Percentiles rank a stretch among this genome's conserved stretches.
These are phyloP conservation scores for Coemansia reversa DNA, from an alignment of 192 early-diverging fungal genomes.

Conservation along the genomic window DNA sequence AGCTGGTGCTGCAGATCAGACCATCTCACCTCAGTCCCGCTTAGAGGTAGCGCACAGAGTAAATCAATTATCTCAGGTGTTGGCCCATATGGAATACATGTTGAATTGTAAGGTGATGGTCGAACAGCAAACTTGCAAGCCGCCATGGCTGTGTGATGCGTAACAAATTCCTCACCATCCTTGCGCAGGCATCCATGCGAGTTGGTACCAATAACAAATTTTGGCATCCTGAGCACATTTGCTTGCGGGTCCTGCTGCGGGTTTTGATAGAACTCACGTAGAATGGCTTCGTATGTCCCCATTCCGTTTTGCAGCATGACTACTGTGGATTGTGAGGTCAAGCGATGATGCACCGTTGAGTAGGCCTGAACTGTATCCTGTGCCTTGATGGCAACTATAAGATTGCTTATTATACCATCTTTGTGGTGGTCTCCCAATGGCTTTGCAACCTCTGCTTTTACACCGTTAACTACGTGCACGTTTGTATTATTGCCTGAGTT, in stretches of 20 bases:
- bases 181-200: constrained; percentile 58
- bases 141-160: constrained; percentile 61
- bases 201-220: constrained; percentile 56
- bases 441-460: constrained; percentile 41
- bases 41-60: constrained; percentile 27
- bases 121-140: constrained; percentile 52
- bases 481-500: constrained; percentile 15
- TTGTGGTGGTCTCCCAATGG: constrained; percentile 16
- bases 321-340: constrained; percentile 55
- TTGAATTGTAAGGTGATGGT: constrained; percentile 10
- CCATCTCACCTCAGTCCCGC: constrained; percentile 40
- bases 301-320: constrained; percentile 70
- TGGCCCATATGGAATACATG: constrained; percentile 10
- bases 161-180: constrained; percentile 48
- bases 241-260: constrained; percentile 7
- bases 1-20: constrained; percentile 51
- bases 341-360: constrained; percentile 49
- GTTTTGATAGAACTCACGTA: constrained; percentile 21
- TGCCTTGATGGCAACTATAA: constrained; percentile 67
- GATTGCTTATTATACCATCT: constrained; percentile 46
- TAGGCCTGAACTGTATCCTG: constrained; percentile 60
- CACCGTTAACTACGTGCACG: constrained; percentile 15
- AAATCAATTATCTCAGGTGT: constrained; percentile 28
- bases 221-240: constrained; percentile 26
- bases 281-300: constrained; percentile 59